phyloP scores from a whole-genome alignment of 2,329 filamentous ascomycete species.

The Calcarisporium arbuscula region DNA sequence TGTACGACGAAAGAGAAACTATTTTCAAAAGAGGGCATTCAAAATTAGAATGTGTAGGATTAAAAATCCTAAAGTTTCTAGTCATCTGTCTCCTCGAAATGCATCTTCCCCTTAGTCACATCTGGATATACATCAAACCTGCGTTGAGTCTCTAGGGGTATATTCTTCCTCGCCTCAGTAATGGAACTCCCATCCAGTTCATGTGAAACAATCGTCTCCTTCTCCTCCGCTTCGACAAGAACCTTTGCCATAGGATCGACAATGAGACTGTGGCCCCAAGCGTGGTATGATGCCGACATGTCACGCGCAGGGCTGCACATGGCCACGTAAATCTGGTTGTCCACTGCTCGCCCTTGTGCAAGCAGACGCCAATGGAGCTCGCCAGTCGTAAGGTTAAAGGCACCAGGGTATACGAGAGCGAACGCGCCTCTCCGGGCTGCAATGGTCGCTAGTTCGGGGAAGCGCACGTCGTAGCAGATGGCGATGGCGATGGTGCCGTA shows the following conservation, averaged over 20 bases:
- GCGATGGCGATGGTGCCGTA: constrained; percentile 84
- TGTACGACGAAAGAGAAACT: too few relatives aligned
- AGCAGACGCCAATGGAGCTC: constrained; percentile 85
- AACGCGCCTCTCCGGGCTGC: constrained; percentile 84
- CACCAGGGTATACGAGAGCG: constrained; percentile 85
- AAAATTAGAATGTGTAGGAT: too few relatives aligned
- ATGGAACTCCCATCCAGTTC: constrained; percentile 65
- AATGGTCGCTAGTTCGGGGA: constrained; percentile 87
- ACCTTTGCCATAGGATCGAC: constrained; percentile 82
- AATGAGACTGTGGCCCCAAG: constrained; percentile 87
- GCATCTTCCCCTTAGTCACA: constrained; percentile 58
- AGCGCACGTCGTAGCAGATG: constrained; percentile 97
- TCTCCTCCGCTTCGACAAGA: constrained; percentile 71
- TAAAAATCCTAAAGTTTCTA: too few relatives aligned
- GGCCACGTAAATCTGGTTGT: constrained; percentile 92
- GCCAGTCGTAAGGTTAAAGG: constrained; percentile 92
- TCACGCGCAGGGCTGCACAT: constrained; percentile 88
- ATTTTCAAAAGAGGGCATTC: too few relatives aligned
- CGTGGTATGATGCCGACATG: constrained; percentile 69
- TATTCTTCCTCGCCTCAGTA: constrained; percentile 69
- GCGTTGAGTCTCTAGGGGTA: constrained; percentile 78
- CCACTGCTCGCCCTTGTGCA: constrained; percentile 75
- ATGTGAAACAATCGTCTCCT: constrained; percentile 68
- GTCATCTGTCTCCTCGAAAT: constrained; percentile 26
- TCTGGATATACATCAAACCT: constrained; percentile 95